phyloP scores from a whole-genome alignment of 257 asterid species.

The Forsythia viridissima region DNA sequence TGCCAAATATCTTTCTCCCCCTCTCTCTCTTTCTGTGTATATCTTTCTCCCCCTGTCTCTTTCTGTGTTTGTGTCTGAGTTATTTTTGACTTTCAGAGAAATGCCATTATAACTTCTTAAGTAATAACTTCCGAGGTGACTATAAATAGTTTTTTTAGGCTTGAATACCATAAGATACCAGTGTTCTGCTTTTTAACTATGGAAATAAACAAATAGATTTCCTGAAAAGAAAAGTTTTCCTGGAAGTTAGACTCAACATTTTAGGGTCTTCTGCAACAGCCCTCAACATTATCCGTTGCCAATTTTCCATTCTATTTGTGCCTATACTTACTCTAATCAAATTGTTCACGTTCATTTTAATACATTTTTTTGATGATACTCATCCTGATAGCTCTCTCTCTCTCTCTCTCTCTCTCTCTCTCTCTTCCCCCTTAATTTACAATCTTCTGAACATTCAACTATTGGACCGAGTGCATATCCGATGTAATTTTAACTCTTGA shows the following conservation, averaged over 20 bases:
- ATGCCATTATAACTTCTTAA: neutral
- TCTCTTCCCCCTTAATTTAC: neutral
- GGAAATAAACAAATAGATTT: neutral
- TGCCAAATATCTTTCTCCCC: too few species aligned
- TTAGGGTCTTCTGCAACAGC: neutral
- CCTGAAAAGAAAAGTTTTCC: neutral
- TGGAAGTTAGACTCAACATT: neutral
- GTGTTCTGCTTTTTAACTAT: neutral
- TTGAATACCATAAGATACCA: too few species aligned
- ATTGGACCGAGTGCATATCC: neutral
- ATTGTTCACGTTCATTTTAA: too few species aligned
- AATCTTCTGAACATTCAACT: neutral
- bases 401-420: too few species aligned
- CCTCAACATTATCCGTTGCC: neutral
- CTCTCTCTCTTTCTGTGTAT: too few species aligned
- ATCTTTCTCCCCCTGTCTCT: too few species aligned
- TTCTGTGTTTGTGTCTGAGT: too few species aligned
- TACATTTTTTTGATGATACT: too few species aligned
- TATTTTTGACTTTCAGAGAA: too few species aligned
- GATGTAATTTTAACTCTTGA: constrained; percentile 16
- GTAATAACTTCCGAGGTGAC: neutral
- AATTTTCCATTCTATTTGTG: neutral
- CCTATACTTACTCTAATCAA: neutral
- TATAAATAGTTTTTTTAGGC: too few species aligned
- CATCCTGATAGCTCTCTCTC: too few species aligned